Evolutionary conservation across 768 basidiomycete genomes (phyloP), one percentile per base, ranked within the genome.

Genomic region (Leucocoprinus sp.): DNA sequence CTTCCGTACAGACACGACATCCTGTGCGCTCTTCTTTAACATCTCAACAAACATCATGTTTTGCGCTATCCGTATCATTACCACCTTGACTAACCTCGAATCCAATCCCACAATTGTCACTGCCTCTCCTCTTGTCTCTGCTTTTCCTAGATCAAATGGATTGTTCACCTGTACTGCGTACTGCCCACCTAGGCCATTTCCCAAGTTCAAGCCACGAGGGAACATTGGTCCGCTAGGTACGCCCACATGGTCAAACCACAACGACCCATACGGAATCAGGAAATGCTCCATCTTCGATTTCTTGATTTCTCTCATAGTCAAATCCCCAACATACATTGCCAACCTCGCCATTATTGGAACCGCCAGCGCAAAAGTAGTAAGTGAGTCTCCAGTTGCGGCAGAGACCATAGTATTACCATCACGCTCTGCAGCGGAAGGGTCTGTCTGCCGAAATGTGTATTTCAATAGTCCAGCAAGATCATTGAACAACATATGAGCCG

Each of bases 221-320:
- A 85, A 84, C 77, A 84, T 79, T 2, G 75, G 64, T 0, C 74
- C 72, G 7, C 62, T 50, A 0, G 78, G 80, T 22, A 35, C 38
- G n/a, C 75, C 69, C 7, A 72, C 62, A 0, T 75, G 56, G 0
- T 73, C 57, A 52, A 84, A 86, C 83, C 84, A 87, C 6, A 88
- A 61, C 0, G 79, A 69, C 1, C 82, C 83, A 1, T 82, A 75
- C 0, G 86, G 85, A 21, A 86, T 69, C 31, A 87, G 62, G 50
- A 84, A 73, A 22, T 65, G 57, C 42, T 90, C 86, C 9, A 84
- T 62, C 55, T 88, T 89, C 9, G 82, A 77, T 38, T 82, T 75
- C 19, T 80, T 74, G 43, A 90, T 70, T 49, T 86, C 85, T 18
- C 81, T 75, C 34, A 83, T 70, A 3, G 82, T 78, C 67, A 89